Base-by-base conservation (phyloP, 2,329 filamentous ascomycete species). In the Colletotrichum aenigma region DNA sequence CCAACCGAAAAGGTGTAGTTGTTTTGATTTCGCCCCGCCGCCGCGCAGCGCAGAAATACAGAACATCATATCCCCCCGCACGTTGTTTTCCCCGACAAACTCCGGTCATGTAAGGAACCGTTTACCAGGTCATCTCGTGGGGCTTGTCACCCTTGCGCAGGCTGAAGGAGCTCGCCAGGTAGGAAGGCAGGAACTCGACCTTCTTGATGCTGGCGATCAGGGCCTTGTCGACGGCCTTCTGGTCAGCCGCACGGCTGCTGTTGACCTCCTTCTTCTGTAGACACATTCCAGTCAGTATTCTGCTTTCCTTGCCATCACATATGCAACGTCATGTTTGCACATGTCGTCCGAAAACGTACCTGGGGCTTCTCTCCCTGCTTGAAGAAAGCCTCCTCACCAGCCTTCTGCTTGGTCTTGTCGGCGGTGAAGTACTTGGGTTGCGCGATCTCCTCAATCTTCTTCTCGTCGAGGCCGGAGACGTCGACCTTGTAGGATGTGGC, bases 121-220 rank as follows among this genome's bases (percentile, higher is more conserved):
- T 93, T 90, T 98, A 99, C 93, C 96, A 99, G 90, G 95, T 95
- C 97, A 99, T 98, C 93, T 98, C 95, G 91, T 99, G 97, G 90
- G 97, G 97, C 94, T 96, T 96, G 93, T 99, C 96, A 86, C 97
- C 97, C 92, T 96, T 98, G 91, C 96, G 95, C 89, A 99, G 94
- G 93, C 95, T 97, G 95, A 99, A 99, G 87, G 94, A 95, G 89
- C 94, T 95, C 86, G 92, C 92, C 84, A 99, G 95, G 93, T 99
- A 99, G 90, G 94, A 95, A 87, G 93, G 89, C 84, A 99, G 94
- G 89, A 96, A 91, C 83, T 96, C 94, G 88, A 98, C 96, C 94
- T 98, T 98, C 95, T 98, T 98, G 92, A 99, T 97, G 89, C 90
- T 94, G 89, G 95, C 93, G 84, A 99, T 89, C 86, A 99, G 91